phyloP scores from a whole-genome alignment of 345 rosid species.

The Gossypioides kirkii region DNA sequence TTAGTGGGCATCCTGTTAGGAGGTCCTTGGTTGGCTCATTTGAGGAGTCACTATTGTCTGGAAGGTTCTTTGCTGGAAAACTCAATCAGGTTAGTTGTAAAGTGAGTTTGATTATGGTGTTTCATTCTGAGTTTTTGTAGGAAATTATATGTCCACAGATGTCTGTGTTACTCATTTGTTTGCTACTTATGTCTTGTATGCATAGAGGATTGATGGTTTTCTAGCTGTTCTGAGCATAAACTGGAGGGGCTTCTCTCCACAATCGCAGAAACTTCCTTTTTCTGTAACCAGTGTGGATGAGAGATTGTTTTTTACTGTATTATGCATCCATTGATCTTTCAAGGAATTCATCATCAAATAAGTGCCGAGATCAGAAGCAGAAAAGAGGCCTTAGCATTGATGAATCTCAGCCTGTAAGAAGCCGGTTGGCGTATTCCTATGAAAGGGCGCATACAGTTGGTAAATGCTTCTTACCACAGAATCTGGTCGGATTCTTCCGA shows the following conservation, averaged over 20 bases:
- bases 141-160: background rate
- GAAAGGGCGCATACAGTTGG: constrained; percentile 96
- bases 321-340: constrained; percentile 80
- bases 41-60: constrained; percentile 90
- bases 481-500: background rate
- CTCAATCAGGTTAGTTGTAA: constrained; percentile 51
- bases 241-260: constrained; percentile 92
- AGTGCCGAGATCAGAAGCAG: constrained; percentile 46
- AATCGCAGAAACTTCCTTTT: constrained; percentile 89
- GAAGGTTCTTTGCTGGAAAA: constrained; percentile 63
- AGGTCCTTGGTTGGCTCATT: constrained; percentile 95
- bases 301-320: constrained; percentile 71
- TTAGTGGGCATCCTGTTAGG: constrained; percentile 66
- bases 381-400: constrained; percentile 41
- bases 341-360: constrained; percentile 50
- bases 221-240: constrained; percentile 85
- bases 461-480: constrained; percentile 26
- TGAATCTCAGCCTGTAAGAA: constrained; percentile 60
- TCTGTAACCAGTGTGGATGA: constrained; percentile 85
- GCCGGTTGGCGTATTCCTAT: constrained; percentile 64
- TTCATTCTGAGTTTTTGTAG: background rate
- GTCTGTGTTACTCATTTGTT: constrained; percentile 1
- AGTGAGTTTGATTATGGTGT: background rate
- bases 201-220: constrained; percentile 82
- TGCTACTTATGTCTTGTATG: constrained; percentile 20